Conservation (phyloP, 73 alveolate species). For the Symbiodinium pilosum region DNA sequence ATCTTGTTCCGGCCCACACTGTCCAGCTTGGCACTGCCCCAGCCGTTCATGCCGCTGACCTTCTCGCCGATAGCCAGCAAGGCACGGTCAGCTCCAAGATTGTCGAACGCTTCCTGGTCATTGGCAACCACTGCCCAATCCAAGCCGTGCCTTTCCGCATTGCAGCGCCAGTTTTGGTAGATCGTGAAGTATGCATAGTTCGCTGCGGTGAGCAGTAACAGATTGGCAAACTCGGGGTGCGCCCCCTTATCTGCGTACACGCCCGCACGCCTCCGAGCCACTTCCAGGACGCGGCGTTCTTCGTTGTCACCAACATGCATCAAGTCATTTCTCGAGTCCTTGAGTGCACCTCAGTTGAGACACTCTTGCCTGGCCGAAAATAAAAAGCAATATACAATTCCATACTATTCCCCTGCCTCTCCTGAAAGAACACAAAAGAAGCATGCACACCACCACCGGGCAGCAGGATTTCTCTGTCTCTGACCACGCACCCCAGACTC, state of each 20-base stretch:
- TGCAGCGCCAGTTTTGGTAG: conserved; percentile 87
- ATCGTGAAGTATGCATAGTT: conserved; percentile 61
- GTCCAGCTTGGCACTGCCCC: conserved; percentile 9
- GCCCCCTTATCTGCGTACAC: conserved; percentile 61
- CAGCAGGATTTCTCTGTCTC: not conserved
- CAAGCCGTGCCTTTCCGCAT: conserved; percentile 63
- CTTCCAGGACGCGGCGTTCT: conserved; percentile 86
- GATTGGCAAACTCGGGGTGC: conserved; percentile 56
- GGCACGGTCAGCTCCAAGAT: not conserved
- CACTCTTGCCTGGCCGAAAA: not conserved
- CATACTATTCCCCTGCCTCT: not conserved
- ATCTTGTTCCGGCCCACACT: conserved; percentile 29
- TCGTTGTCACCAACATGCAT: conserved; percentile 39
- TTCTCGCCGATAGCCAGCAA: conserved; percentile 25
- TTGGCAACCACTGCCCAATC: conserved; percentile 68
- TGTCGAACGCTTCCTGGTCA: not conserved
- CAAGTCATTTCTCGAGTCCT: not conserved
- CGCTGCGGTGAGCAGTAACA: conserved; percentile 55
- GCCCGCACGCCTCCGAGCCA: conserved; percentile 84
- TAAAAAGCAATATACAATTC: not conserved
- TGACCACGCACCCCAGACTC: conserved; percentile 83
- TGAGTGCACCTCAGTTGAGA: not conserved
- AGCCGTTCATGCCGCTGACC: conserved; percentile 18
- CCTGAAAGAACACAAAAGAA: not conserved
- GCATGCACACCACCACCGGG: not conserved